Conservation (phyloP, 148 eudicot genomes). For the Heliosperma pusillum region DNA sequence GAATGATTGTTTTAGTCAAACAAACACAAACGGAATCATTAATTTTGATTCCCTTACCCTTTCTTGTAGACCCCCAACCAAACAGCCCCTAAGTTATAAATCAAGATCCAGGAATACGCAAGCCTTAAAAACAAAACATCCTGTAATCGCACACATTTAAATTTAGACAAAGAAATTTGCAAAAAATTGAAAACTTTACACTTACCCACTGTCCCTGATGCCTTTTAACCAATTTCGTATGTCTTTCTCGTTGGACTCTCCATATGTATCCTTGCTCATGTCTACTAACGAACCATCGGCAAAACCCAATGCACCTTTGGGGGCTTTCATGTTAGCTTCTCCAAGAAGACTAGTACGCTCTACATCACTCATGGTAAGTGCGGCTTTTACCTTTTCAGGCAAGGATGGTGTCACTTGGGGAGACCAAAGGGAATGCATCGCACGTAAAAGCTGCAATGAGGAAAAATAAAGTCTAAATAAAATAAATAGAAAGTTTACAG, state of each 20-base stretch:
- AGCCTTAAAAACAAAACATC: no score
- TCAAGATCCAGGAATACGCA: no score
- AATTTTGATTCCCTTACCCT: no score
- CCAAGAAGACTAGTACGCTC: constrained; percentile 82
- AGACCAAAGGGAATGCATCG: constrained; percentile 96
- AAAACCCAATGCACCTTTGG: constrained; percentile 59
- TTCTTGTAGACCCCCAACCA: no score
- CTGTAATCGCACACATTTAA: background rate
- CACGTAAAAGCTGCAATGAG: constrained; percentile 75
- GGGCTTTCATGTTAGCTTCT: constrained; percentile 62
- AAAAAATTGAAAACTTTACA: constrained; percentile 1
- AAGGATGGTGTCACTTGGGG: constrained; percentile 67
- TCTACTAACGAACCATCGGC: constrained; percentile 66
- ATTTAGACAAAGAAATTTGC: background rate
- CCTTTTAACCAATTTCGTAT: constrained; percentile 94
- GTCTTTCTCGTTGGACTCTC: constrained; percentile 74
- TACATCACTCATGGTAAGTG: constrained; percentile 76
- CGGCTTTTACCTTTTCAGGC: constrained; percentile 86
- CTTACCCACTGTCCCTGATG: constrained; percentile 96
- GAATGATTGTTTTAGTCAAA: no score
- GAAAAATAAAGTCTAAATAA: background rate
- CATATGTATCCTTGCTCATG: constrained; percentile 56
- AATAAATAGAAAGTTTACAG: background rate
- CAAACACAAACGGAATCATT: no score
- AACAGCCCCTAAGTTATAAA: no score